These are phyloP conservation scores for Hymenoscyphus fructigenus DNA, from an alignment of 2,329 filamentous ascomycete species.

Conservation along the genomic window DNA sequence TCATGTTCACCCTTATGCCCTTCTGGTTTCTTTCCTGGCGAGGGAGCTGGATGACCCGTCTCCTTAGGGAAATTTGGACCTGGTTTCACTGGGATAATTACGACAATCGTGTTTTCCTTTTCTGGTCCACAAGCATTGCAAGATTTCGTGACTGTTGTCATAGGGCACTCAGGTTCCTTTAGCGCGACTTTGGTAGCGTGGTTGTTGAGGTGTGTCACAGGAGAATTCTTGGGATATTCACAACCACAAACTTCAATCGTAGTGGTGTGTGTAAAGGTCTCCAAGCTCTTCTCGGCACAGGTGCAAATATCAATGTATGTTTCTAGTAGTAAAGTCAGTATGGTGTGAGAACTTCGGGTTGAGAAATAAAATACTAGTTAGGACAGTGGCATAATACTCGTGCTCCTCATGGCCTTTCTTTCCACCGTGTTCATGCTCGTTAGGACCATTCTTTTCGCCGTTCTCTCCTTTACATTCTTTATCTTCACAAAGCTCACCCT, in stretches of 20 bases:
- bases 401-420: not conserved
- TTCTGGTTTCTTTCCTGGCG: not conserved
- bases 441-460: not conserved
- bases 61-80: not conserved
- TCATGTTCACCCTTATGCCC: not conserved
- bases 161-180: not conserved
- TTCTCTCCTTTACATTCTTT: not conserved
- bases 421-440: not conserved
- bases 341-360: not conserved
- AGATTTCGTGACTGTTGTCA: constrained; percentile 6
- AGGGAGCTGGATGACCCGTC: not conserved
- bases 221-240: not conserved
- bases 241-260: not conserved
- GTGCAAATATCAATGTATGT: constrained; percentile 10
- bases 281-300: constrained; percentile 2
- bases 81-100: not conserved
- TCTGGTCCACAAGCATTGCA: constrained; percentile 2
- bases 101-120: not conserved
- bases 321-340: not conserved
- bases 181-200: not conserved
- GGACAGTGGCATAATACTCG: not conserved
- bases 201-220: not conserved
- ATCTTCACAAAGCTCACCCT: not conserved
- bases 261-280: not conserved
- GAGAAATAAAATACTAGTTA: not conserved